Conservation (phyloP, 2,329 filamentous ascomycete species). For the Aspergillus sp. region DNA sequence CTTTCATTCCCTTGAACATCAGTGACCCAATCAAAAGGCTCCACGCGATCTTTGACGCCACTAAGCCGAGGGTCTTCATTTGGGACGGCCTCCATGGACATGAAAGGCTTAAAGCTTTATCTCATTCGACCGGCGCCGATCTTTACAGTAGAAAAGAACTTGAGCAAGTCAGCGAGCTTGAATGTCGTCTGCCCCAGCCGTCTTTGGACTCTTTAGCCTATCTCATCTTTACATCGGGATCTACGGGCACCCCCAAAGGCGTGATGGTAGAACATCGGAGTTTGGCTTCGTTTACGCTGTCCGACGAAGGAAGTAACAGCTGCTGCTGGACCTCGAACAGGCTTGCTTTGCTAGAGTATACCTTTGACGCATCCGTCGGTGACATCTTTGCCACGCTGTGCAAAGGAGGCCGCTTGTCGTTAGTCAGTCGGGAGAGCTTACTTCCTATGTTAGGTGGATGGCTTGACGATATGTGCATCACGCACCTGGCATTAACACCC, state of each 20-base stretch:
- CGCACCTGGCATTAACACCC: conserved; percentile 7
- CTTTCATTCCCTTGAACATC: conserved; percentile 3
- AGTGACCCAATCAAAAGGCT: conserved; percentile 2
- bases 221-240: conserved; percentile 6
- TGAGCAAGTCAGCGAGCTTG: not conserved
- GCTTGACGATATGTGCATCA: not conserved
- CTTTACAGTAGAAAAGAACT: not conserved
- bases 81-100: conserved; percentile 4
- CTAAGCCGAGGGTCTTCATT: not conserved
- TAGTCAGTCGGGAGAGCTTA: not conserved
- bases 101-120: not conserved
- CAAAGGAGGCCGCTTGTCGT: conserved; percentile 4
- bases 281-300: conserved; percentile 1
- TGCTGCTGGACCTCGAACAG: conserved; percentile 7
- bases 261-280: conserved; percentile 8
- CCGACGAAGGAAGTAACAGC: conserved; percentile 1
- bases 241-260: conserved; percentile 5
- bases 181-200: not conserved
- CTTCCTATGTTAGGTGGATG: not conserved
- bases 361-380: conserved; percentile 6
- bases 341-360: conserved; percentile 3
- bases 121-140: no score
- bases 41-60: not conserved
- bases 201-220: conserved; percentile 1
- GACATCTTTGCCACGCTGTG: conserved; percentile 7